Evolutionary conservation across 2,329 filamentous ascomycete species (phyloP).

Genomic region (Epichloe scottii): DNA sequence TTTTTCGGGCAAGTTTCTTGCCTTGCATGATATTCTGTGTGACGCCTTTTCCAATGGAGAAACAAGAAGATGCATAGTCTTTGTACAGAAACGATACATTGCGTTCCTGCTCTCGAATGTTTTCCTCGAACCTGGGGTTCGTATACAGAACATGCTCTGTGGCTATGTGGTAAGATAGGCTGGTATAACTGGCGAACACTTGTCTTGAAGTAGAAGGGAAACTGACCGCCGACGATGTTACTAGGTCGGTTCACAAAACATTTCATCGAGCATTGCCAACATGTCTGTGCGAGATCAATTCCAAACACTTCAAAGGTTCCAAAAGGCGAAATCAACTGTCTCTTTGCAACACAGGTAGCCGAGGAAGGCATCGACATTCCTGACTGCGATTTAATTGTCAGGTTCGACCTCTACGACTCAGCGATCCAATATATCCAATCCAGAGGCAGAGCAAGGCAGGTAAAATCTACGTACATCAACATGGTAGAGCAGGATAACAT

Average conservation of each 20-base stretch:
- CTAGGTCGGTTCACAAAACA: conserved; percentile 18
- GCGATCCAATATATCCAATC: conserved; percentile 95
- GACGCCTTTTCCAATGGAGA: conserved; percentile 50
- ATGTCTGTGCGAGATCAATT: conserved; percentile 65
- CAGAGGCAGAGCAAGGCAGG: conserved; percentile 69
- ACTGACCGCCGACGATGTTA: not conserved
- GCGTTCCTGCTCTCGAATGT: conserved; percentile 61
- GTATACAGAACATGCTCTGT: conserved; percentile 44
- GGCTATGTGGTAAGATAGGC: conserved; percentile 44
- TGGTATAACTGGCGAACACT: not conserved
- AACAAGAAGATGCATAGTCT: conserved; percentile 60
- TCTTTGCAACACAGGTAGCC: conserved; percentile 54
- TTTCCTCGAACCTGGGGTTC: conserved; percentile 42
- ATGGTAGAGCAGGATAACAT: conserved; percentile 66
- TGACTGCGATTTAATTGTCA: conserved; percentile 52
- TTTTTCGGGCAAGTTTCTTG: conserved; percentile 62
- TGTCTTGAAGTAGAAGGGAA: not conserved
- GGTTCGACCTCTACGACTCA: conserved; percentile 80
- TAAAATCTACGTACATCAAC: conserved; percentile 67
- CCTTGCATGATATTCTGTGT: conserved; percentile 47
- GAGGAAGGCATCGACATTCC: conserved; percentile 59
- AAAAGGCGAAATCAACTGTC: conserved; percentile 46
- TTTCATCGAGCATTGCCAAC: conserved; percentile 39
- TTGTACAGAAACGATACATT: conserved; percentile 68
- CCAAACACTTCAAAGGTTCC: conserved; percentile 54